phyloP scores from a whole-genome alignment of 805 yeast genomes.

The Starmerella stigmatis region DNA sequence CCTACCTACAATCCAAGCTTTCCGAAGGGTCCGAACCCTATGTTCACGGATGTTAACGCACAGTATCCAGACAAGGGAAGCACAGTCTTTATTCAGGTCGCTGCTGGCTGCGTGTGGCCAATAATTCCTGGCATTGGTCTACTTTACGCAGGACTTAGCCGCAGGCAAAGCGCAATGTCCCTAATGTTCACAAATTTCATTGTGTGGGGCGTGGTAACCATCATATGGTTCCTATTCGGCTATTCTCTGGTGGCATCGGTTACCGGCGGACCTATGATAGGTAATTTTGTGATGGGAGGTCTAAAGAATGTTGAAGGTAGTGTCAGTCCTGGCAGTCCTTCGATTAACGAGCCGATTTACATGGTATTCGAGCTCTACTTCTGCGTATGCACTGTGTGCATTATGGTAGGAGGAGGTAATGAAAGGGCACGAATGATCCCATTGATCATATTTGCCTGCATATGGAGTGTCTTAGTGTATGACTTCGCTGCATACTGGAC shows the following conservation, averaged over 20 bases:
- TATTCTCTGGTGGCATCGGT: constrained; percentile 9
- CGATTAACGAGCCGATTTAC: constrained; percentile 15
- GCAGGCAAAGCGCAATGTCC: constrained; percentile 8
- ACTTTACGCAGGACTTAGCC: constrained; percentile 14
- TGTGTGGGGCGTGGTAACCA: constrained; percentile 10
- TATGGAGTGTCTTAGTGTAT: constrained; percentile 61
- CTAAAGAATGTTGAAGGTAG: constrained; percentile 13
- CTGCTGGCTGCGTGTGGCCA: constrained; percentile 17
- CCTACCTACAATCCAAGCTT: constrained; percentile 6
- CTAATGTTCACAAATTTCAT: constrained; percentile 13
- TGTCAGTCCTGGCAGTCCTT: constrained; percentile 12
- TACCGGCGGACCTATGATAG: constrained; percentile 16
- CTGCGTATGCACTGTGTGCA: constrained; percentile 22
- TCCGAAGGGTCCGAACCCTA: constrained; percentile 16
- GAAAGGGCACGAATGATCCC: constrained; percentile 62
- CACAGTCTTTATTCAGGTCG: constrained; percentile 13
- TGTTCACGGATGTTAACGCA: constrained; percentile 11
- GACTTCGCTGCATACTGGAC: constrained; percentile 64
- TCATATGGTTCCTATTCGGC: constrained; percentile 14
- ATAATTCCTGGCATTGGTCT: constrained; percentile 17
- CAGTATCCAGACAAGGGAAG: constrained; percentile 10
- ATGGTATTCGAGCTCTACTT: constrained; percentile 13
- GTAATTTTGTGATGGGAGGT: constrained; percentile 14
- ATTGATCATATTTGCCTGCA: constrained; percentile 53
- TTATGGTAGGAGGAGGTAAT: constrained; percentile 61